phyloP scores from a whole-genome alignment of 2,329 filamentous ascomycete species.

The Gyromitra esculenta region DNA sequence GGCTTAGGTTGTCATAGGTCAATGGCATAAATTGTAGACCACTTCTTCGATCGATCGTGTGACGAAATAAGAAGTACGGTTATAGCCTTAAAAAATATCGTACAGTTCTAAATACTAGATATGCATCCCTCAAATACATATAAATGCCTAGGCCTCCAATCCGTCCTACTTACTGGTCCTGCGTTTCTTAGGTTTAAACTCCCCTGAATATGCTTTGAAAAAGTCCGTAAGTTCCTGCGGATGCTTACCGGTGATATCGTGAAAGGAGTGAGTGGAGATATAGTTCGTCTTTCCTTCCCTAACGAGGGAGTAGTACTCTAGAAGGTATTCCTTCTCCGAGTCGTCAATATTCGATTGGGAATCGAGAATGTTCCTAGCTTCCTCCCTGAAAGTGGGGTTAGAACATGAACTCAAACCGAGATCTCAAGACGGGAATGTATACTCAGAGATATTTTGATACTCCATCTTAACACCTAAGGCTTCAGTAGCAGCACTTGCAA shows the following conservation, averaged over 20 bases:
- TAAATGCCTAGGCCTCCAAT: not conserved
- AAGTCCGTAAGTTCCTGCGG: constrained; percentile 65
- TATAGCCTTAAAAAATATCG: not conserved
- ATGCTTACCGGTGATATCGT: constrained; percentile 64
- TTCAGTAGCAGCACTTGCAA: constrained; percentile 64
- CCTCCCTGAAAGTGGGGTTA: constrained; percentile 42
- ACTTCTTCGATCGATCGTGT: not conserved
- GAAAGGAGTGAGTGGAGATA: constrained; percentile 65
- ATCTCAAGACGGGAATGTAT: constrained; percentile 47
- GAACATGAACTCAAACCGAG: not conserved
- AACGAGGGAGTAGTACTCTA: constrained; percentile 67
- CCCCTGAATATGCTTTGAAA: constrained; percentile 63
- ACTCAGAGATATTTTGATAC: constrained; percentile 64
- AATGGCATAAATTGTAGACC: too few relatives aligned
- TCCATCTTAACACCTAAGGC: constrained; percentile 63
- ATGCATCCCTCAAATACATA: not conserved
- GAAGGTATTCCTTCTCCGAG: constrained; percentile 64
- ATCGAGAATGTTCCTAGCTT: constrained; percentile 61
- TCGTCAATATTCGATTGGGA: constrained; percentile 60
- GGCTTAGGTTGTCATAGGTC: too few relatives aligned
- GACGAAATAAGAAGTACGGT: not conserved
- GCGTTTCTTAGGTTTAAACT: constrained; percentile 61
- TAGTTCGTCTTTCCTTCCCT: constrained; percentile 68
- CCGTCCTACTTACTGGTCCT: constrained; percentile 52
- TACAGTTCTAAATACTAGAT: not conserved